Percentiles rank a stretch among this genome's conserved stretches.
These are phyloP conservation scores for Corylus avellana DNA, from an alignment of 306 rosid species.

Conservation along the genomic window DNA sequence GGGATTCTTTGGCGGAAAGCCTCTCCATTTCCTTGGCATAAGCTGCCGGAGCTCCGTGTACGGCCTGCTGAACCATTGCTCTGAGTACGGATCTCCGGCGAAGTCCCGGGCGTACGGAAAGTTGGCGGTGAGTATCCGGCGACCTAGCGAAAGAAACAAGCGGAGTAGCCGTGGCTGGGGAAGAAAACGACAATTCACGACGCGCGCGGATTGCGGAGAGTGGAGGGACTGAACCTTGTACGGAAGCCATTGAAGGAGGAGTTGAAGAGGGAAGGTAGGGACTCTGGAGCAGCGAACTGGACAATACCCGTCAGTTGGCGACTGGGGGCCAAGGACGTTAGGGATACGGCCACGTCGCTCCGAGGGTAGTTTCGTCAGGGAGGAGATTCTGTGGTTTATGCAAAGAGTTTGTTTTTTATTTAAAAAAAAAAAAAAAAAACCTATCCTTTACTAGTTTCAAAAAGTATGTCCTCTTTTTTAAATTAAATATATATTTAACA, in stretches of 20 bases:
- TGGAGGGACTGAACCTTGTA: conserved; percentile 37
- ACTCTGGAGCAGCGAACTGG: background rate
- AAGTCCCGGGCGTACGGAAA: conserved; percentile 10
- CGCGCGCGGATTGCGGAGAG: conserved; percentile 36
- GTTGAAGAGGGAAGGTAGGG: background rate
- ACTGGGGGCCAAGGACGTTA: background rate
- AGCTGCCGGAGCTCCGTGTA: conserved; percentile 83
- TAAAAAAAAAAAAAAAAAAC: too few species aligned
- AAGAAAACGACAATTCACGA: conserved; percentile 23
- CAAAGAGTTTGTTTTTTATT: too few species aligned
- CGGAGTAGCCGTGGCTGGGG: conserved; percentile 21
- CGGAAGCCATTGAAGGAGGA: conserved; percentile 46
- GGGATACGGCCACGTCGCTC: background rate
- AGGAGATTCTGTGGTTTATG: background rate
- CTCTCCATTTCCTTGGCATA: conserved; percentile 99
- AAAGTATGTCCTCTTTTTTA: too few species aligned
- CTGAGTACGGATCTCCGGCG: conserved; percentile 36
- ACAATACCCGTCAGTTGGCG: background rate
- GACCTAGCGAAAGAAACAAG: conserved; percentile 10
- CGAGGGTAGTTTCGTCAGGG: background rate
- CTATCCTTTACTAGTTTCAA: too few species aligned
- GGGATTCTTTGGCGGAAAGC: conserved; percentile 95
- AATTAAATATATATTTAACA: too few species aligned
- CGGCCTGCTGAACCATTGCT: conserved; percentile 83
- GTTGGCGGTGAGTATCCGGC: conserved; percentile 22